phyloP scores from a whole-genome alignment of 2,329 filamentous ascomycete genomes.

The Fusarium liriodendri region DNA sequence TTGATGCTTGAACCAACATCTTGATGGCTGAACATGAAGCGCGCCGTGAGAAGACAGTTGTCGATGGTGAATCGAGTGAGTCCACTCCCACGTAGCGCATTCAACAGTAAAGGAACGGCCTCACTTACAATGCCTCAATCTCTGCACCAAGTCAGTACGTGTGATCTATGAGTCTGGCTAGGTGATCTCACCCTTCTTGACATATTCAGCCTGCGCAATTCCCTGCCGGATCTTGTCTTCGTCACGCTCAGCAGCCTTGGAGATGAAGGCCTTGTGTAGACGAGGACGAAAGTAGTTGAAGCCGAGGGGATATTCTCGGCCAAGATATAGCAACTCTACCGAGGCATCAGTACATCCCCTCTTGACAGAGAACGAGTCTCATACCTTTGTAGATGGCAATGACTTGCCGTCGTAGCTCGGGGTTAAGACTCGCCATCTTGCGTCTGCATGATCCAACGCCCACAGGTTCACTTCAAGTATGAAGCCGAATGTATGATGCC shows the following conservation, averaged over 20 bases:
- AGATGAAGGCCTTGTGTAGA: constrained; percentile 86
- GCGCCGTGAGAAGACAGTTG: not conserved
- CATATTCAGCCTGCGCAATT: constrained; percentile 84
- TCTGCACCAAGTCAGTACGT: constrained; percentile 63
- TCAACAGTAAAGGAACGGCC: not conserved
- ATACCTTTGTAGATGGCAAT: constrained; percentile 90
- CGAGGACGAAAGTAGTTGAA: constrained; percentile 83
- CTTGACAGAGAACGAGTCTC: not conserved
- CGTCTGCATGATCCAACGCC: constrained; percentile 1
- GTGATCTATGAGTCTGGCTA: not conserved
- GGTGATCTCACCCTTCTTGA: constrained; percentile 80
- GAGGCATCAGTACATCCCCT: not conserved
- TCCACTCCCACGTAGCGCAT: not conserved
- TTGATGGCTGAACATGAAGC: not conserved
- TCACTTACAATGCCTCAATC: constrained; percentile 87
- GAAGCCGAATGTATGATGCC: constrained; percentile 20
- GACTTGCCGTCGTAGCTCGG: constrained; percentile 78
- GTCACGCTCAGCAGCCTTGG: constrained; percentile 76
- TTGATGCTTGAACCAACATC: not conserved
- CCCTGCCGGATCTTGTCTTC: constrained; percentile 80
- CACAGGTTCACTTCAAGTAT: not conserved
- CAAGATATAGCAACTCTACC: constrained; percentile 84
- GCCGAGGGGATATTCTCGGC: constrained; percentile 87
- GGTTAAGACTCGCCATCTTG: constrained; percentile 53
- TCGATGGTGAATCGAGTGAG: not conserved